A percentile compares a stretch with the other conserved stretches of the same genome.
phyloP scores from a whole-genome alignment of 768 basidiomycete genomes.

The Hirschioporus abietinus region DNA sequence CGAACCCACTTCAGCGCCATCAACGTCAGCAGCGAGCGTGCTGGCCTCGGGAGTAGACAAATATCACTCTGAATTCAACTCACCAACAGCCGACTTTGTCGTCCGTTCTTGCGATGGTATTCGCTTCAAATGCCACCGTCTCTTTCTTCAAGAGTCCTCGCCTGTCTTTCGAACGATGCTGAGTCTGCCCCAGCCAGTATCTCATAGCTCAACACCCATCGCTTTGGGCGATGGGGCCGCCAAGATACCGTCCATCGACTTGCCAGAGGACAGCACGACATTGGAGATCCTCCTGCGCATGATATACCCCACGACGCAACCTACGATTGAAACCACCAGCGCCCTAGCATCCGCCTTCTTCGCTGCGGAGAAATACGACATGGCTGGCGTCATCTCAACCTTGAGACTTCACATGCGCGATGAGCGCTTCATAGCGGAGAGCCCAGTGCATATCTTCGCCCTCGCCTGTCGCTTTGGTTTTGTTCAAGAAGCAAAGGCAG shows the following conservation, averaged over 20 bases:
- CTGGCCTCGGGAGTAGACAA: not conserved
- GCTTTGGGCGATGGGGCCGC: constrained; percentile 14
- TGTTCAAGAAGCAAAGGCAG: constrained; percentile 19
- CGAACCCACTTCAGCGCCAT: not conserved
- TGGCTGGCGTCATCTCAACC: constrained; percentile 36
- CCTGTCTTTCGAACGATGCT: constrained; percentile 70
- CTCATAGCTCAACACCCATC: constrained; percentile 10
- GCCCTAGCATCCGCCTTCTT: constrained; percentile 45
- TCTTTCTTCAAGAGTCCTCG: constrained; percentile 60
- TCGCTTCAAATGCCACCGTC: constrained; percentile 31
- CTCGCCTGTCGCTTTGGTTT: constrained; percentile 37
- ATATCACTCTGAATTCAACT: constrained; percentile 27
- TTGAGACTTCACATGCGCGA: constrained; percentile 31
- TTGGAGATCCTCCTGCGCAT: constrained; percentile 51
- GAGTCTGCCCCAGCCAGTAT: constrained; percentile 47
- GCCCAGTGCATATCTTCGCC: constrained; percentile 38
- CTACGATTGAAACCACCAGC: constrained; percentile 45
- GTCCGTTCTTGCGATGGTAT: constrained; percentile 24
- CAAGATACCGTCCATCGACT: constrained; percentile 41
- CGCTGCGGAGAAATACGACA: constrained; percentile 62
- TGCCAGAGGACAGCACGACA: constrained; percentile 43
- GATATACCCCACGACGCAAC: constrained; percentile 58
- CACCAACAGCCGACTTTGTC: constrained; percentile 47
- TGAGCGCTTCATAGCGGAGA: constrained; percentile 28
- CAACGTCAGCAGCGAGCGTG: not conserved